A percentile compares a stretch with the other conserved stretches of the same genome.
Conservation (phyloP, 1,284 basidiomycete genomes). For the Schizophyllum commune region DNA sequence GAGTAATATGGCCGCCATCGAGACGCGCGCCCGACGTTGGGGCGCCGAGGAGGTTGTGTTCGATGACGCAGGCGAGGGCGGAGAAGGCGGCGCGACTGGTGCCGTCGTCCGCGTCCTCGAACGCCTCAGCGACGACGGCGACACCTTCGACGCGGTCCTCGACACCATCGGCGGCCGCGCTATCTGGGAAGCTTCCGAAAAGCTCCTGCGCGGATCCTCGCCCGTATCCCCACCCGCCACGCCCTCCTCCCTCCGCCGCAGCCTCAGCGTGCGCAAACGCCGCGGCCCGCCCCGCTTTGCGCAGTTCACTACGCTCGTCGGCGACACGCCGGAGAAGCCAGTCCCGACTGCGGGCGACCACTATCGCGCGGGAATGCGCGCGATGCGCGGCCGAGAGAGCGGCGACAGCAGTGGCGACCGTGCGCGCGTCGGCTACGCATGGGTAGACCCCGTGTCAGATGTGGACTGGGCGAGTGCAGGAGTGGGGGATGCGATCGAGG, state of each 20-base stretch:
- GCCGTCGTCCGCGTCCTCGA: conserved; percentile 49
- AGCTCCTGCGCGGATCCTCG: conserved; percentile 36
- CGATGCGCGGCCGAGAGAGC: conserved; percentile 35
- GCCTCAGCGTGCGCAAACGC: not conserved
- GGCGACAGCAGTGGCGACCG: conserved; percentile 20
- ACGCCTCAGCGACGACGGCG: conserved; percentile 42
- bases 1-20: conserved; percentile 30
- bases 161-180: conserved; percentile 75
- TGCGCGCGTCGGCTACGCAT: conserved; percentile 52
- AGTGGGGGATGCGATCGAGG: conserved; percentile 55
- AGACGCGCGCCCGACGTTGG: conserved; percentile 51
- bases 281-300: not conserved
- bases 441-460: conserved; percentile 66
- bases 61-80: conserved; percentile 30
- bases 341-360: conserved; percentile 65
- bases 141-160: conserved; percentile 69
- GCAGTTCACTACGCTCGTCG: conserved; percentile 72
- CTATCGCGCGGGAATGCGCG: conserved; percentile 61
- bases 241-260: not conserved
- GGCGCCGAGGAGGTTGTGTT: conserved; percentile 63
- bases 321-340: conserved; percentile 52
- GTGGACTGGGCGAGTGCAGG: conserved; percentile 76
- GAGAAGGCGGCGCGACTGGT: conserved; percentile 22
- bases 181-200: conserved; percentile 65
- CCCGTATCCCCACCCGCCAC: not conserved